These are phyloP conservation scores for Fraxinus velutina DNA, from an alignment of 305 asterid genomes.

Conservation along the genomic window DNA sequence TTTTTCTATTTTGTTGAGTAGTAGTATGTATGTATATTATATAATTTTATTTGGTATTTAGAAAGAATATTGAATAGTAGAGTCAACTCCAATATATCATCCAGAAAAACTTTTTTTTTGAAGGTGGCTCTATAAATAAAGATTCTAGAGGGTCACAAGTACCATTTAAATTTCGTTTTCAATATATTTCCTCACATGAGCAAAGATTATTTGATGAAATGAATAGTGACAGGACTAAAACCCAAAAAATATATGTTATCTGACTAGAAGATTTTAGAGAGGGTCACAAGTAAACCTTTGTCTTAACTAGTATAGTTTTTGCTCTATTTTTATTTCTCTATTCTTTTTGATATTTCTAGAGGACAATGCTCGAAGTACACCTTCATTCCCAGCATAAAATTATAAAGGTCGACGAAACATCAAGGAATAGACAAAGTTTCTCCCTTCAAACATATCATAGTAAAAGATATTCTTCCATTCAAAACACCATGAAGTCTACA, in stretches of 20 bases:
- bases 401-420: no score
- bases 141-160: not conserved
- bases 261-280: not conserved
- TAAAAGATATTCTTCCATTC: not conserved
- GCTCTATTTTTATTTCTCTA: not conserved
- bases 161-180: not conserved
- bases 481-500: not conserved
- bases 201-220: not conserved
- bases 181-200: not conserved
- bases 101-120: not conserved
- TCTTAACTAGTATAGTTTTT: not conserved
- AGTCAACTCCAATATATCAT: not conserved
- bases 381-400: no score
- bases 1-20: not conserved
- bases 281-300: not conserved
- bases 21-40: not conserved
- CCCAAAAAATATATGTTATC: not conserved
- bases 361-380: not conserved
- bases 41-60: not conserved
- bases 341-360: not conserved
- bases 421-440: no score
- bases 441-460: no score
- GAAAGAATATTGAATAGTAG: not conserved
- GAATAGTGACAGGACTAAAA: not conserved
- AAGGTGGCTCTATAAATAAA: not conserved